Conservation (phyloP, 2,329 filamentous ascomycete species). For the Orbilia blumenaviensis region DNA sequence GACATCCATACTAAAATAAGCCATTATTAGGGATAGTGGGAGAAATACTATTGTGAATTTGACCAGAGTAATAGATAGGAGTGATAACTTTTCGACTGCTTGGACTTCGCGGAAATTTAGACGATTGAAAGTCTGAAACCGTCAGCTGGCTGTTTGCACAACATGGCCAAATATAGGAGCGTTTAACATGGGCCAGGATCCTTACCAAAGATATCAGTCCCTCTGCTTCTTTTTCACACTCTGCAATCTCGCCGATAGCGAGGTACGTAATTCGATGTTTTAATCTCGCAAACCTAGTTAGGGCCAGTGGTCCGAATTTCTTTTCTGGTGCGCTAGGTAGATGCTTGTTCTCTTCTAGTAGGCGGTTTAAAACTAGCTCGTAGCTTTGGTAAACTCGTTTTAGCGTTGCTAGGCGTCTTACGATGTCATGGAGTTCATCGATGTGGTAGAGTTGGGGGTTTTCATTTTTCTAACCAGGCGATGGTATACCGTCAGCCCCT, state of each 20-base stretch:
- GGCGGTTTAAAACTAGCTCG: conserved; percentile 69
- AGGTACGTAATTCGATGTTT: conserved; percentile 71
- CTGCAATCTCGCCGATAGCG: conserved; percentile 71
- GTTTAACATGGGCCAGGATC: not conserved
- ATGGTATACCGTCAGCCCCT: not conserved
- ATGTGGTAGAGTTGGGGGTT: conserved; percentile 63
- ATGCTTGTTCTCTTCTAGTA: conserved; percentile 67
- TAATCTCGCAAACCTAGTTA: conserved; percentile 69
- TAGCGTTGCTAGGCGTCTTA: conserved; percentile 69
- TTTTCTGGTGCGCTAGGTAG: conserved; percentile 49
- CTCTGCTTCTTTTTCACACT: conserved; percentile 68
- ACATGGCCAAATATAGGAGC: not conserved
- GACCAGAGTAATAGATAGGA: conserved; percentile 65
- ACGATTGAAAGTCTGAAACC: conserved; percentile 64
- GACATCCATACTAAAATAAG: conserved; percentile 65
- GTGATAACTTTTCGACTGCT: conserved; percentile 65
- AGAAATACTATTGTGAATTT: conserved; percentile 66
- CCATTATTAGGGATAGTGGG: conserved; percentile 65
- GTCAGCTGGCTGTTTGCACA: not conserved
- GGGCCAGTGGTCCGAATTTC: conserved; percentile 61
- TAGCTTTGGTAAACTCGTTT: conserved; percentile 72
- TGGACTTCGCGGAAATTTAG: conserved; percentile 66
- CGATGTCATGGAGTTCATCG: conserved; percentile 68
- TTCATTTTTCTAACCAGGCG: conserved; percentile 26
- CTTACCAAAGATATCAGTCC: conserved; percentile 62